Evolutionary conservation across 2,329 filamentous ascomycete species (phyloP).

Genomic region (Parasarocladium wereldwijsianum): DNA sequence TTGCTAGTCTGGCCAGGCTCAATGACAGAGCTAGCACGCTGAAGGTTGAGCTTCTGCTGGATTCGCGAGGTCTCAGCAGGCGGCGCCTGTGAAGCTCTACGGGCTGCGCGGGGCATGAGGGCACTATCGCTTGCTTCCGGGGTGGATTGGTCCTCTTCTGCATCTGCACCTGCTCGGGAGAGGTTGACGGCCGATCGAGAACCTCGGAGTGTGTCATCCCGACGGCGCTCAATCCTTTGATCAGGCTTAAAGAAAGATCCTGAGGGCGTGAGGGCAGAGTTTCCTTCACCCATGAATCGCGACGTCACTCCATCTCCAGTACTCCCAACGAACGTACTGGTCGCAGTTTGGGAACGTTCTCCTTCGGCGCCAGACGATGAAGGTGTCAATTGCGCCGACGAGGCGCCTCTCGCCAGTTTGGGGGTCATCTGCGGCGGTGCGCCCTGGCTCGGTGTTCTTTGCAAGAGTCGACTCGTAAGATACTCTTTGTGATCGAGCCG

Average conservation of each 20-base stretch:
- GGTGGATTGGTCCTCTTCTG: conserved; percentile 11
- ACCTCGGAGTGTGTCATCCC: conserved; percentile 19
- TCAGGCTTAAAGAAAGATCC: conserved; percentile 34
- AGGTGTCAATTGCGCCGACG: conserved; percentile 20
- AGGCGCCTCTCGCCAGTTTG: conserved; percentile 26
- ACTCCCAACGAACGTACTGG: conserved; percentile 14
- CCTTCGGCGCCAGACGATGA: conserved; percentile 13
- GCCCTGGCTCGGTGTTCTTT: conserved; percentile 46
- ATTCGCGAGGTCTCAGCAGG: conserved; percentile 48
- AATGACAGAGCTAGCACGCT: conserved; percentile 57
- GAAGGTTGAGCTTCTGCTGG: conserved; percentile 62
- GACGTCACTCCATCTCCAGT: conserved; percentile 38
- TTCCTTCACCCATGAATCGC: conserved; percentile 39
- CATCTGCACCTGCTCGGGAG: conserved; percentile 11
- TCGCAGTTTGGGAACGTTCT: conserved; percentile 2
- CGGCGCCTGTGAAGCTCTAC: conserved; percentile 20
- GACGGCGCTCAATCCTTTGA: conserved; percentile 15
- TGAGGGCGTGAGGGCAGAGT: conserved; percentile 33
- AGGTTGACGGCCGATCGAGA: conserved; percentile 27
- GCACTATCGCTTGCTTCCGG: conserved; percentile 26
- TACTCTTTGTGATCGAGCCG: conserved; percentile 44
- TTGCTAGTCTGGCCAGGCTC: conserved; percentile 42
- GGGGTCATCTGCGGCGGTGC: conserved; percentile 51
- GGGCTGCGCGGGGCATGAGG: conserved; percentile 28
- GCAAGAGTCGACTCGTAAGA: conserved; percentile 52